Conservation (phyloP, 2,329 filamentous ascomycete genomes). For the Aspergillus tubingensis region DNA sequence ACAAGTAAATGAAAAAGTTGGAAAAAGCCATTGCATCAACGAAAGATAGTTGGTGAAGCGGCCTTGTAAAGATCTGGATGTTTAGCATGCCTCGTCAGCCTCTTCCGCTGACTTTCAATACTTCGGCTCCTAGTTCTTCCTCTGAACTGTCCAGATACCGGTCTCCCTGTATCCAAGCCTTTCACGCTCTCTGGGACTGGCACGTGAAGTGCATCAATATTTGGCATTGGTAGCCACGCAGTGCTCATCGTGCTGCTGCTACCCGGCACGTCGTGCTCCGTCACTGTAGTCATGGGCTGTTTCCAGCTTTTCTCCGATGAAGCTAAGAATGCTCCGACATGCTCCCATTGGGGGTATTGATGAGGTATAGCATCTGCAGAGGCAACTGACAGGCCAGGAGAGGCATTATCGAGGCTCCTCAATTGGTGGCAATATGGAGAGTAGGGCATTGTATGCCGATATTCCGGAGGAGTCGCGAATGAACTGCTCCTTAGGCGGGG, state of each 20-base stretch:
- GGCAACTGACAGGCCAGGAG: neutral
- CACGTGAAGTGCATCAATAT: neutral
- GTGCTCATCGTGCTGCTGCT: neutral
- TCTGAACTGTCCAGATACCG: conserved; percentile 20
- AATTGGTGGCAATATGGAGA: conserved; percentile 19
- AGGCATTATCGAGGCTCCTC: conserved; percentile 11
- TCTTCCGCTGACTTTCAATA: conserved; percentile 23
- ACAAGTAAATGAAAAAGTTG: neutral
- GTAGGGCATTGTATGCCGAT: conserved; percentile 3
- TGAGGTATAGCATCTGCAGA: neutral
- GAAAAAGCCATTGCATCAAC: conserved; percentile 8
- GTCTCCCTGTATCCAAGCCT: neutral
- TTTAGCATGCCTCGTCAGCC: conserved; percentile 22
- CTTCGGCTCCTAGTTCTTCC: conserved; percentile 29
- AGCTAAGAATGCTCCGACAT: neutral
- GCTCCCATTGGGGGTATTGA: neutral
- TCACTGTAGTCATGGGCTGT: neutral
- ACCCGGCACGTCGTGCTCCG: neutral
- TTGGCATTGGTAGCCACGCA: neutral
- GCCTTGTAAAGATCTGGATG: conserved; percentile 17
- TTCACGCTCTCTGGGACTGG: conserved; percentile 1
- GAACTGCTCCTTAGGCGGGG: conserved; percentile 18
- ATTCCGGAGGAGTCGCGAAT: conserved; percentile 1
- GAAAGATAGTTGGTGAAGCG: conserved; percentile 15
- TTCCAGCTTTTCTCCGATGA: neutral